A percentile compares a stretch with the other conserved stretches of the same genome.
Conservation (phyloP, 495 filamentous ascomycete species). For the Chaetomidium leptoderma region DNA sequence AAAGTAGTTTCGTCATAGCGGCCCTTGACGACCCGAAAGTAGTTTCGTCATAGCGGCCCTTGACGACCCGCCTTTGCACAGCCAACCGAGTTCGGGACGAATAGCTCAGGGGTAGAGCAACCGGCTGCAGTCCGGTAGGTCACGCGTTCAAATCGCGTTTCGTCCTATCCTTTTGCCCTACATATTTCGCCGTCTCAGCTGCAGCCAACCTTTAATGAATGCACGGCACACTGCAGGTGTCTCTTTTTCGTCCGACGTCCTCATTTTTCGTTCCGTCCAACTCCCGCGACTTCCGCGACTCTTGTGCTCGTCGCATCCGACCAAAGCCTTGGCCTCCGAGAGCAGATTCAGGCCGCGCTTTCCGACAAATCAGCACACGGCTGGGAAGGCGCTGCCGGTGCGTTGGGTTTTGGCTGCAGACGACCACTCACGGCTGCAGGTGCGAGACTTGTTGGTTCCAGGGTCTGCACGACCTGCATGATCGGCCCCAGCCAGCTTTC, state of each 20-base stretch:
- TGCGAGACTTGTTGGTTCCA: slow-evolving; percentile 5
- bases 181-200: no score
- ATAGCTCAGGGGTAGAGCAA: slow-evolving; percentile 29
- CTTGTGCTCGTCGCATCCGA: not conserved
- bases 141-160: slow-evolving; percentile 29
- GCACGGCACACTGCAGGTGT: not conserved
- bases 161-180: slow-evolving; percentile 19
- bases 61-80: not conserved
- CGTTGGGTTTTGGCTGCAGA: not conserved
- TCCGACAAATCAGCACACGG: not conserved
- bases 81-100: slow-evolving; percentile 7
- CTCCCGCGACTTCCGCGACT: not conserved
- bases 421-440: slow-evolving; percentile 1
- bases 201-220: not conserved
- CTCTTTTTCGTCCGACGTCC: not conserved
- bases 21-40: no score
- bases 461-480: not conserved
- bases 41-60: no score
- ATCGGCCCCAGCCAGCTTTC: not conserved
- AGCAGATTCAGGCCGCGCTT: not conserved
- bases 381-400: no score
- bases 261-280: not conserved
- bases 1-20: no score
- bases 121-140: slow-evolving; percentile 30
- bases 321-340: not conserved